Base-by-base conservation (phyloP, 2,329 filamentous ascomycete genomes). In the Colletotrichum sp. region DNA sequence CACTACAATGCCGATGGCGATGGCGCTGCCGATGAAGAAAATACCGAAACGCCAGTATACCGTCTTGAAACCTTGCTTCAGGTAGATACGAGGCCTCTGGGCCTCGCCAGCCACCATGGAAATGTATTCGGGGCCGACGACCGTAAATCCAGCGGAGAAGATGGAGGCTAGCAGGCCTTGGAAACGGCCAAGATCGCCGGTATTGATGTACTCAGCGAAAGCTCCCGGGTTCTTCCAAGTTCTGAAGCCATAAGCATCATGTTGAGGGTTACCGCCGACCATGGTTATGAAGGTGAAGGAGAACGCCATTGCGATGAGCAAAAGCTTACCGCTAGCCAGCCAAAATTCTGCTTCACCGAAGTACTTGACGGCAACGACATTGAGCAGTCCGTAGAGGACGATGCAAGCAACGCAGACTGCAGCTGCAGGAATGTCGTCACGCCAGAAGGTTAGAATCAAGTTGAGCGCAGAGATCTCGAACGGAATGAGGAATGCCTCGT, bases 201-300 rank as follows among this genome's bases (percentile, higher is more conserved):
- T 86, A 55, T 91, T 89, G 75, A 93, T 89, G 74, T 91, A 87
- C 77, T 92, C 89, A 13, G 89, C 89, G 65, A 94, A 94, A 3
- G 92, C 85, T 7, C 93, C 93, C 0, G 91, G 91, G 5, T 88
- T 79, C 15, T 87, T 88, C 93, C 93, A 94, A 81, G 93, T 92
- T 22, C 93, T 88, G 82, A 95, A 95, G 25, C 94, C 94, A 80
- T 92, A 95, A 3, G 91, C 87, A 79, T 94, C 93, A 64, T 91
- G 86, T 8, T 91, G 82, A 0, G 94, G 94, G 78, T 96, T 96
- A 34, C 93, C 94, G 44, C 94, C 94, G 9, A 95, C 87, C 93
- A 96, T 95, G 65, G 92, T 93, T 79, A 96, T 88, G 81, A 96
- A 94, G n/a, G 94, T 96, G 84, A 94, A 96, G 80, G 88, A 85